phyloP scores from a whole-genome alignment of 1,284 basidiomycete species.

The Moniliella sp. region DNA sequence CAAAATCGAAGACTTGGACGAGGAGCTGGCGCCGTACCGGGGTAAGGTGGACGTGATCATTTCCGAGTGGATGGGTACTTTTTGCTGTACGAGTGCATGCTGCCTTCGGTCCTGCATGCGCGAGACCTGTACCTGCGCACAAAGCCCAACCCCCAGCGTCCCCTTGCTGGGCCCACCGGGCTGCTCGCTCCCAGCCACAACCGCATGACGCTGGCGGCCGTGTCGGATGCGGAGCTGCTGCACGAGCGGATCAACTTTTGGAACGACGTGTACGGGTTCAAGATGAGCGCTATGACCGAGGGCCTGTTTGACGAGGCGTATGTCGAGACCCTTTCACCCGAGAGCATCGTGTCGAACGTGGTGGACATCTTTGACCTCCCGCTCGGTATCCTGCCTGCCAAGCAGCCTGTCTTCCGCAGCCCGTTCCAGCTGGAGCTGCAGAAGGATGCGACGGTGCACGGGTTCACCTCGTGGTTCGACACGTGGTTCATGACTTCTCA shows the following conservation, averaged over 20 bases:
- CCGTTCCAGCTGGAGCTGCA: slow-evolving; percentile 10
- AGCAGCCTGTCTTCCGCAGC: slow-evolving; percentile 31
- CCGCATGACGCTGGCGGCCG: slow-evolving; percentile 59
- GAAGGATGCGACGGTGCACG: slow-evolving; percentile 9
- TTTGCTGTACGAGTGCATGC: slow-evolving; percentile 75
- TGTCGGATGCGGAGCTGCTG: slow-evolving; percentile 51
- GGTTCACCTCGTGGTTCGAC: slow-evolving; percentile 29
- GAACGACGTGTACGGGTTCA: slow-evolving; percentile 61
- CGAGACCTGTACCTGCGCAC: slow-evolving; percentile 56
- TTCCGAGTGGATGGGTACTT: slow-evolving; percentile 72
- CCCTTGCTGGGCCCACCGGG: slow-evolving; percentile 37
- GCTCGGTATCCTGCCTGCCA: slow-evolving; percentile 8
- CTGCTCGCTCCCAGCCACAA: slow-evolving; percentile 82
- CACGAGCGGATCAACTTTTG: slow-evolving; percentile 70
- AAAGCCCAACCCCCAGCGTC: slow-evolving; percentile 19
- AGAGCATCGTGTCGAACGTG: slow-evolving; percentile 11
- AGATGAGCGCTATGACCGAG: slow-evolving; percentile 21
- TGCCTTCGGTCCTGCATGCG: slow-evolving; percentile 73
- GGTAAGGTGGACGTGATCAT: slow-evolving; percentile 70
- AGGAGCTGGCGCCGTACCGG: slow-evolving; percentile 46
- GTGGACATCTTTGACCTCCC: slow-evolving; percentile 20
- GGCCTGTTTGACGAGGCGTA: slow-evolving; percentile 25
- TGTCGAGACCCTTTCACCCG: slow-evolving; percentile 13
- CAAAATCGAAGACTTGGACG: slow-evolving; percentile 61
- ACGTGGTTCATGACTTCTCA: slow-evolving; percentile 23